A percentile compares a stretch with the other conserved stretches of the same genome.
phyloP scores from a whole-genome alignment of 192 early-diverging fungal genomes.

The Pilobolus umbonatus region DNA sequence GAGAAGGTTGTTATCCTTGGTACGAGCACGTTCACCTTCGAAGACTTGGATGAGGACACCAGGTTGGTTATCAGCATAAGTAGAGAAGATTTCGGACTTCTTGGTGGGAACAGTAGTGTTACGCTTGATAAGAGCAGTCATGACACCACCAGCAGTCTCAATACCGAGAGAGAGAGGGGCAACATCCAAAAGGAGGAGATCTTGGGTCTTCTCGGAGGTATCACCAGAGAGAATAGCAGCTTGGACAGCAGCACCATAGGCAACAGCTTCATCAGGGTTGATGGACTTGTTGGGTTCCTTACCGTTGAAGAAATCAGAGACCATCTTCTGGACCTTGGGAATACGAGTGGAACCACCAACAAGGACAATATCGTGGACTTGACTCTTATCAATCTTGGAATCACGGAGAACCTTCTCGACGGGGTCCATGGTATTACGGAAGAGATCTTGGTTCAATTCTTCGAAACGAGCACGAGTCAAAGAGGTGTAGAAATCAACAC shows the following conservation, averaged over 20 bases:
- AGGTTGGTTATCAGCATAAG: conserved; percentile 97
- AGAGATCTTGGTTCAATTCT: conserved; percentile 96
- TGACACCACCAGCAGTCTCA: conserved; percentile 98
- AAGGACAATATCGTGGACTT: conserved; percentile 93
- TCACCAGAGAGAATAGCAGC: conserved; percentile 95
- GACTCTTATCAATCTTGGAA: conserved; percentile 92
- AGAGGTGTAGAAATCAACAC: conserved; percentile 97
- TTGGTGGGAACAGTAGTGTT: conserved; percentile 98
- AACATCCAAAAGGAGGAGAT: conserved; percentile 92
- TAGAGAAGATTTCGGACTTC: conserved; percentile 98
- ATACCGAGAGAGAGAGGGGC: conserved; percentile 97
- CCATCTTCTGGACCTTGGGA: conserved; percentile 98
- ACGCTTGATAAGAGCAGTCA: conserved; percentile 96
- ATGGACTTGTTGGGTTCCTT: conserved; percentile 99
- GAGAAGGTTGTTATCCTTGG: conserved; percentile 98
- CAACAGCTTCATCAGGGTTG: conserved; percentile 99
- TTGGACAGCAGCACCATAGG: conserved; percentile 98
- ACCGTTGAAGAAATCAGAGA: conserved; percentile 98
- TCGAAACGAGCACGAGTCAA: conserved; percentile 99
- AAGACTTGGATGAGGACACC: conserved; percentile 97
- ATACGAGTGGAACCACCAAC: conserved; percentile 99
- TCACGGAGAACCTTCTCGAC: conserved; percentile 97
- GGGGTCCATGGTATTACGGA: conserved; percentile 93
- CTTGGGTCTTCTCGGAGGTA: conserved; percentile 95
- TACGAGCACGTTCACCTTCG: conserved; percentile 96